Base-by-base conservation (phyloP, 2,329 filamentous ascomycete species). In the Neofusicoccum kwambonambiense region DNA sequence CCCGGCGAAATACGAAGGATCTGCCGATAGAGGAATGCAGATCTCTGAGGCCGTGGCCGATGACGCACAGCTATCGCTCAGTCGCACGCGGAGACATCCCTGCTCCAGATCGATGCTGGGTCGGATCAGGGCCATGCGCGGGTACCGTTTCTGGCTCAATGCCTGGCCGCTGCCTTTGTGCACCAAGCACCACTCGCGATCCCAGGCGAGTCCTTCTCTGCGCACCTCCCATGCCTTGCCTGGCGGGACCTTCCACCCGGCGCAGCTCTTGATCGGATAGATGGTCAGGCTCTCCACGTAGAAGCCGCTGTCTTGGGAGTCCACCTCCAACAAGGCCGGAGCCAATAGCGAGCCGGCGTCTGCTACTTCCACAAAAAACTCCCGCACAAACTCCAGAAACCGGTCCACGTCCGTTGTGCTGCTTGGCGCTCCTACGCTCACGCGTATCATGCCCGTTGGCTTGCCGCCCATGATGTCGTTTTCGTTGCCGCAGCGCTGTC, bases 211-310 rank as follows among this genome's bases (percentile, higher is more conserved):
- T 0, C 95, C 95, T 78, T 97, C 93, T 7, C 85, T 82, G 64
- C 86, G 87, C 19, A 98, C 84, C 70, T 91, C 87, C 95, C 95
- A 99, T 13, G 82, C 73, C 7, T 79, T 80, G 2, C 81, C 84
- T 0, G 78, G 67, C 1, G 92, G 89, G 35, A 98, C 82, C 41
- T 81, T 81, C 75, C 90, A 96, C 0, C 91, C 91, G 15, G 88
- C 91, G 71, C 95, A 98, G 74, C 93, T 97, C 77, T 99, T 99
- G 73, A 99, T 93, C 0, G 95, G 95, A 72, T 93, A 99, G 0
- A 98, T 86, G 5, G 78, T 80, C 15, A 84, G 69, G 63, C 78
- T 81, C 66, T 83, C 81, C 60, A 84, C 77, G 66, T 79, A 76
- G 64, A 81, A 72, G 45, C 67, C 69, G 47, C 70, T 73, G 47